Conservation (phyloP, 2,329 filamentous ascomycete species). For the Biscogniauxia sp. region DNA sequence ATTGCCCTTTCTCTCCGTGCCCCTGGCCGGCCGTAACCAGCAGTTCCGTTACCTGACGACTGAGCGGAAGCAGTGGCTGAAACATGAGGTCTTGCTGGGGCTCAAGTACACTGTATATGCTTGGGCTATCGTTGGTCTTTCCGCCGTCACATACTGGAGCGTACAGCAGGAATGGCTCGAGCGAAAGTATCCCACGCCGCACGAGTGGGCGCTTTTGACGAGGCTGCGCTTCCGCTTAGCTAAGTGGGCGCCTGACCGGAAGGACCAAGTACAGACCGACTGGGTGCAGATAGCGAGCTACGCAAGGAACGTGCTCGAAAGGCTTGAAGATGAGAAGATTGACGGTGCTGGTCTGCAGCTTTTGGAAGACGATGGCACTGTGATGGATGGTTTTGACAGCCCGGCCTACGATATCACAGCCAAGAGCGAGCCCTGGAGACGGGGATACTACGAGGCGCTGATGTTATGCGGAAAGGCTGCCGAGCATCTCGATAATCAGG, state of each 20-base stretch:
- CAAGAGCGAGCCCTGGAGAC: conserved; percentile 80
- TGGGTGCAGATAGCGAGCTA: conserved; percentile 67
- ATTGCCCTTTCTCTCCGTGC: conserved; percentile 51
- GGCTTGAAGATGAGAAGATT: conserved; percentile 65
- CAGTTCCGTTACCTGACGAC: conserved; percentile 76
- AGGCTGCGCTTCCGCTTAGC: conserved; percentile 67
- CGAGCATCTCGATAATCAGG: conserved; percentile 78
- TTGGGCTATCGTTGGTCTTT: conserved; percentile 61
- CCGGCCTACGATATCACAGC: conserved; percentile 64
- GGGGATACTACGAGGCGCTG: conserved; percentile 80
- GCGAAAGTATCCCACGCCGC: conserved; percentile 73
- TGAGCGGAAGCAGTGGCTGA: conserved; percentile 68
- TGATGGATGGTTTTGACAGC: conserved; percentile 53
- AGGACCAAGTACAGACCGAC: conserved; percentile 54
- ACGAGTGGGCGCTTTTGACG: conserved; percentile 74
- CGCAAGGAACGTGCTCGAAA: conserved; percentile 56
- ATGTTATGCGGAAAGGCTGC: conserved; percentile 74
- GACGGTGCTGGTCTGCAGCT: conserved; percentile 67
- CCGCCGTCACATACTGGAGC: conserved; percentile 61
- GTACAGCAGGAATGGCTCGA: conserved; percentile 74
- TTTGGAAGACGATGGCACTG: conserved; percentile 51
- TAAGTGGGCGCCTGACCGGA: conserved; percentile 55
- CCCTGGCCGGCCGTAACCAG: conserved; percentile 40
- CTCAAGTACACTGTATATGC: conserved; percentile 65
- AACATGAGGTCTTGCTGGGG: conserved; percentile 67